phyloP scores from a whole-genome alignment of 176 grass and related monocot species.

The Coix lacrymajobi region DNA sequence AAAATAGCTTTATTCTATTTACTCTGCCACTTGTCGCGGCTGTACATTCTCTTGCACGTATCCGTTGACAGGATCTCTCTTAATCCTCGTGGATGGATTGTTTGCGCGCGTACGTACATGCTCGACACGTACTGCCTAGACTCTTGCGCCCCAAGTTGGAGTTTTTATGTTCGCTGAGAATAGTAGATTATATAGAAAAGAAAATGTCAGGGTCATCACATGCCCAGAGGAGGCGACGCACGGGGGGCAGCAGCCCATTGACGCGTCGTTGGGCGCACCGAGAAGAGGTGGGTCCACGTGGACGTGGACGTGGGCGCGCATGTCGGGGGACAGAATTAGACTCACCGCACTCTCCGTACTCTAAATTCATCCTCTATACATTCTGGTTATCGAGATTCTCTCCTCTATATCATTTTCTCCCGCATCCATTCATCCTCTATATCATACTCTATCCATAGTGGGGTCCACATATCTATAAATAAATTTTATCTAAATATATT shows the following conservation, averaged over 20 bases:
- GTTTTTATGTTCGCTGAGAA: neutral
- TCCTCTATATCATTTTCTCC: too few species aligned
- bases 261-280: neutral
- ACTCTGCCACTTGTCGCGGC: neutral
- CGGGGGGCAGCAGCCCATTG: constrained; percentile 16
- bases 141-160: neutral
- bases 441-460: too few species aligned
- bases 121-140: constrained; percentile 29
- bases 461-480: too few species aligned
- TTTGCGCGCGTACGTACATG: neutral
- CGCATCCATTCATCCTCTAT: too few species aligned
- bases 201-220: neutral
- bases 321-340: constrained; percentile 21
- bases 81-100: neutral
- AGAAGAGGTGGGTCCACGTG: neutral
- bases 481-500: too few species aligned
- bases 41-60: neutral
- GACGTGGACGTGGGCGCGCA: constrained; percentile 4
- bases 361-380: too few species aligned
- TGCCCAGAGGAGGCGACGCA: neutral
- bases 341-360: too few species aligned
- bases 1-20: neutral
- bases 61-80: constrained; percentile 21
- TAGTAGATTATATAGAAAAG: neutral
- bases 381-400: too few species aligned